Evolutionary conservation across 2,329 filamentous ascomycete species (phyloP), one percentile per base, ranked within the genome.

Genomic region (Westerdykella aurantiaca): DNA sequence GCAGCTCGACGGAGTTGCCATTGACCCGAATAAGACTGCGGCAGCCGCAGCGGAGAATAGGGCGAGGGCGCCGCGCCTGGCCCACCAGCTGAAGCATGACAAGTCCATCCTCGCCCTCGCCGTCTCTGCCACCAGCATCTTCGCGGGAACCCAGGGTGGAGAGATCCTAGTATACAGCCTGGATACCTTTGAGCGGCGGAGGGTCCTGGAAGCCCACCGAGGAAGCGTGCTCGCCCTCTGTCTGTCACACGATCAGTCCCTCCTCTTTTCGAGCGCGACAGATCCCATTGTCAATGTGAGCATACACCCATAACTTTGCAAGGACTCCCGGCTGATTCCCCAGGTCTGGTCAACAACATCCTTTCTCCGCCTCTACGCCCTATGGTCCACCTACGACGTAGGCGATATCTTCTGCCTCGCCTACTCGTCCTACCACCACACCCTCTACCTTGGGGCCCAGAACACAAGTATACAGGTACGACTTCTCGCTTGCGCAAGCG

Each of bases 321-420:
- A n/a, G 25, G 6, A n/a, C 13, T 13, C 16, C 29, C 31, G 40
- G 41, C 44, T 58, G 38, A 60, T 34, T 16, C 34, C 29, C 3
- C 47, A 79, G 76, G 74, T 95, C 34, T 98, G 93, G 93, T 85
- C 82, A 56, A 86, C 90, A 2, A 76, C 73, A 35, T 84, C 81
- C 5, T 82, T 95, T 64, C 79, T 78, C 44, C 82, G 86, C 22
- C 75, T 93, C 1, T 93, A 90, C 71, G 88, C 93, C 50, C 86
- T 97, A 49, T 95, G 95, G 72, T 94, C 89, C 50, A 85, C 84
- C 39, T 91, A 95, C 68, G 93, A 97, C 57, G 86, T 95, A 34
- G 93, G 93, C 47, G 93, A 98, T 70, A 82, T 98, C 46, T 97
- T 97, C 66, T 95, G 88, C 55, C 83, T 95, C n/a, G 85, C 85